Evolutionary conservation across 1,139 yeast genomes (phyloP).

Genomic region (Diutina sp.): DNA sequence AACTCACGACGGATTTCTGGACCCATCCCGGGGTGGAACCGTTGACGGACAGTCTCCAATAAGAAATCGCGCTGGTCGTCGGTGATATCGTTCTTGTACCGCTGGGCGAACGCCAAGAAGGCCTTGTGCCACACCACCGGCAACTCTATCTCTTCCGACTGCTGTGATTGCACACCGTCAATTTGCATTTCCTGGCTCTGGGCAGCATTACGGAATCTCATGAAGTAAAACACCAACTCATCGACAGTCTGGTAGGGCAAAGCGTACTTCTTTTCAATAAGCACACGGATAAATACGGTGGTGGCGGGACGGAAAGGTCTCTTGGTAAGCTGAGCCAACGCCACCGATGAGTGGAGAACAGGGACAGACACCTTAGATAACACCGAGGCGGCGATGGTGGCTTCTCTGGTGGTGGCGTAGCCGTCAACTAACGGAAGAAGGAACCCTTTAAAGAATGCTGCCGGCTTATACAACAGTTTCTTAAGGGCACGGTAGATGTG

Average conservation of each 20-base stretch:
- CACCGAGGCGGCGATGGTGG: constrained; percentile 89
- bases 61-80: constrained; percentile 94
- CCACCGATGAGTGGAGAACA: constrained; percentile 91
- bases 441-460: constrained; percentile 95
- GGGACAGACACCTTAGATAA: constrained; percentile 85
- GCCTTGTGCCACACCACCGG: constrained; percentile 98
- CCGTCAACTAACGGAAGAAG: constrained; percentile 79
- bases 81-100: constrained; percentile 93
- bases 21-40: constrained; percentile 80
- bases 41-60: constrained; percentile 80
- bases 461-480: constrained; percentile 90
- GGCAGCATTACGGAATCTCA: constrained; percentile 66
- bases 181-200: constrained; percentile 6
- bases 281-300: constrained; percentile 77
- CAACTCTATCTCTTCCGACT: constrained; percentile 33
- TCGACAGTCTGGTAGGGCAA: constrained; percentile 94
- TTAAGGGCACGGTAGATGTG: constrained; percentile 86
- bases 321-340: constrained; percentile 72
- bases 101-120: constrained; percentile 83
- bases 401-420: constrained; percentile 82
- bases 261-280: constrained; percentile 91
- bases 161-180: constrained; percentile 11
- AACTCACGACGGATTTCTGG: constrained; percentile 93
- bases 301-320: constrained; percentile 81
- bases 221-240: constrained; percentile 88